Base-by-base conservation (phyloP, 1,139 yeast species). In the Suhomyces chickasaworum region DNA sequence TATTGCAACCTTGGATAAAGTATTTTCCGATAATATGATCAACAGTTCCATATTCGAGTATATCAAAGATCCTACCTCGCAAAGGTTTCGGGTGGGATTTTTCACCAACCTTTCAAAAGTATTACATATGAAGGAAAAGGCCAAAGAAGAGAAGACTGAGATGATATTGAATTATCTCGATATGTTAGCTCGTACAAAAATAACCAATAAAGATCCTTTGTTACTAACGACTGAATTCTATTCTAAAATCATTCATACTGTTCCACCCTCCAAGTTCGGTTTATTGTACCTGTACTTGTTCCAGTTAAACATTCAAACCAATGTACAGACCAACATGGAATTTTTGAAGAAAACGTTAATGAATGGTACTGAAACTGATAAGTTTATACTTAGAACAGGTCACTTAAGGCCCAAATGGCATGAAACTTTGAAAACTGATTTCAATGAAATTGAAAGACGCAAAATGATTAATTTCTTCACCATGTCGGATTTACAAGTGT, bases 351-450 rank as follows among this genome's bases (percentile, higher is more conserved):
- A 52, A 15, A 54, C 54, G 2, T 56, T 74, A 15, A 47, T 58
- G 29, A 51, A 49, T 7, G 76, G 77, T 1, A 58, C 68, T 2
- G 62, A 64, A 36, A 47, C 66, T 20, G 74, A 73, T 3, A 60
- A 60, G 38, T 69, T 65, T 46, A 60, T 71, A 3, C 65, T 66
- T 4, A 56, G 73, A 42, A 73, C 78, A 0, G 80, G 80, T 0
- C 56, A 62, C 48, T 42, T 67, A 3, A 55, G 64, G 31, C 68
- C 77, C 1, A 64, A 61, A 46, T 73, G 77, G 76, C 74, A 70
- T 46, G 64, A 71, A 46, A 61, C 68, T 1, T 54, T 61, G 16
- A 53, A 54, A 25, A 46, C 50, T 12, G 51, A 56, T 1, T 56
- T 65, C 16, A 44, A 49, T 5, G 57, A 51, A 3, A 41, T 41